Conservation (phyloP, 257 asterid genomes). For the Lycium ferocissimum region DNA sequence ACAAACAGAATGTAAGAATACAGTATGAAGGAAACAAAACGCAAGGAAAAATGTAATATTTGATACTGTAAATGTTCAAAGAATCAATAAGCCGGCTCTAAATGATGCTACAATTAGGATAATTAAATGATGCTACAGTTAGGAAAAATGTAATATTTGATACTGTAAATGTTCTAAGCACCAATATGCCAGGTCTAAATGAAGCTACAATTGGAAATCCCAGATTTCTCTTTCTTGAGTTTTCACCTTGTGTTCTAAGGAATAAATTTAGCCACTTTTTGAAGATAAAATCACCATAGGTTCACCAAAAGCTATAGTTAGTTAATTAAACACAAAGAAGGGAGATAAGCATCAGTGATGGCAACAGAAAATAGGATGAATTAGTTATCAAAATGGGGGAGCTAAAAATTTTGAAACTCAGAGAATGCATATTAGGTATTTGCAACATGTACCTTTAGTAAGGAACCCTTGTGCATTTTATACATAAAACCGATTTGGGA, state of each 20-base stretch:
- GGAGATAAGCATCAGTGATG: too few relatives aligned
- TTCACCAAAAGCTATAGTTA: not conserved
- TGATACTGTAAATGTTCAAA: not conserved
- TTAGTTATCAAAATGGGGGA: not conserved
- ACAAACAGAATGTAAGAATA: slow-evolving; percentile 37
- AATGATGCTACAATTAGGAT: not conserved
- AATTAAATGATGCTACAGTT: not conserved
- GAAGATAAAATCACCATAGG: not conserved
- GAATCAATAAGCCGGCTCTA: slow-evolving; percentile 19
- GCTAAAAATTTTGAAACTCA: not conserved
- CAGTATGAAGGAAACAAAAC: slow-evolving; percentile 12
- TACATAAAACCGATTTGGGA: not conserved
- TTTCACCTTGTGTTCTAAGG: not conserved
- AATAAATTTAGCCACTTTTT: not conserved
- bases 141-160: not conserved
- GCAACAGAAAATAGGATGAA: not conserved
- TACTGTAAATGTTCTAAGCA: not conserved
- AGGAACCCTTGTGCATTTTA: not conserved
- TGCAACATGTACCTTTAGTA: not conserved
- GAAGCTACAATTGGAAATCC: not conserved
- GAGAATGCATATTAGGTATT: not conserved
- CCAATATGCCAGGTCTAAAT: slow-evolving; percentile 16
- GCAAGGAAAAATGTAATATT: not conserved
- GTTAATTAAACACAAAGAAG: not conserved
- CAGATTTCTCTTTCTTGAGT: not conserved